A percentile compares a stretch with the other conserved stretches of the same genome.
These are phyloP conservation scores for Lachancea lanzarotensis DNA, from an alignment of 805 yeast species.

Conservation along the genomic window DNA sequence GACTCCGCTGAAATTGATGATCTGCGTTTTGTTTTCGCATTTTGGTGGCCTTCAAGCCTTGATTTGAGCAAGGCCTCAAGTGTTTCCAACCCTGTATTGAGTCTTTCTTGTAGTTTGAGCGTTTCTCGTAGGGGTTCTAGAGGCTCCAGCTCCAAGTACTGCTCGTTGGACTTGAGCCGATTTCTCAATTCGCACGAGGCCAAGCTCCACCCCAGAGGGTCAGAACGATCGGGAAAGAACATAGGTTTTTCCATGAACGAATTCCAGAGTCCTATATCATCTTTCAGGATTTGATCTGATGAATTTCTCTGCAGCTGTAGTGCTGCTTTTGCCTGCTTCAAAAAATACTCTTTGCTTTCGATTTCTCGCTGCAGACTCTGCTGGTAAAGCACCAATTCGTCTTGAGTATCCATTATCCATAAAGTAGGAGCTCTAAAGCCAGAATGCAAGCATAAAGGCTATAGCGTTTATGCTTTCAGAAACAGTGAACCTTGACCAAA, in stretches of 20 bases:
- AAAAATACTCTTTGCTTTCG: constrained; percentile 22
- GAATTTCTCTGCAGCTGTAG: constrained; percentile 10
- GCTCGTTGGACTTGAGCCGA: constrained; percentile 15
- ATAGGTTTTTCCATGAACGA: constrained; percentile 21
- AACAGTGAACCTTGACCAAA: neutral
- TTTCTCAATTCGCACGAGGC: constrained; percentile 14
- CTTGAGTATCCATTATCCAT: neutral
- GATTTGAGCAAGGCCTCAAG: neutral
- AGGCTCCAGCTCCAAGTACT: constrained; percentile 11
- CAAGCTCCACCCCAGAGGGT: constrained; percentile 28
- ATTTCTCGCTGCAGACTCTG: constrained; percentile 21
- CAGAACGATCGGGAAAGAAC: constrained; percentile 29
- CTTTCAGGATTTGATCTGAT: neutral
- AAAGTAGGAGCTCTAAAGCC: neutral
- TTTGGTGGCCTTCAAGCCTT: neutral
- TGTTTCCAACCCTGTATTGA: constrained; percentile 16
- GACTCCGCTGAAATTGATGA: neutral
- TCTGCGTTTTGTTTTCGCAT: neutral
- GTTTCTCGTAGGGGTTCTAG: constrained; percentile 7
- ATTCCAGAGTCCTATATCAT: constrained; percentile 13
- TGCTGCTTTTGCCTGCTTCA: constrained; percentile 21
- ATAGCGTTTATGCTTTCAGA: neutral
- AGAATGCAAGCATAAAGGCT: neutral
- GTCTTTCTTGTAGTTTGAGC: constrained; percentile 14
- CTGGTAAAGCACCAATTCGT: constrained; percentile 14